phyloP scores from a whole-genome alignment of 1,284 basidiomycete species.

The Sporisorium iseilematis-ciliati region DNA sequence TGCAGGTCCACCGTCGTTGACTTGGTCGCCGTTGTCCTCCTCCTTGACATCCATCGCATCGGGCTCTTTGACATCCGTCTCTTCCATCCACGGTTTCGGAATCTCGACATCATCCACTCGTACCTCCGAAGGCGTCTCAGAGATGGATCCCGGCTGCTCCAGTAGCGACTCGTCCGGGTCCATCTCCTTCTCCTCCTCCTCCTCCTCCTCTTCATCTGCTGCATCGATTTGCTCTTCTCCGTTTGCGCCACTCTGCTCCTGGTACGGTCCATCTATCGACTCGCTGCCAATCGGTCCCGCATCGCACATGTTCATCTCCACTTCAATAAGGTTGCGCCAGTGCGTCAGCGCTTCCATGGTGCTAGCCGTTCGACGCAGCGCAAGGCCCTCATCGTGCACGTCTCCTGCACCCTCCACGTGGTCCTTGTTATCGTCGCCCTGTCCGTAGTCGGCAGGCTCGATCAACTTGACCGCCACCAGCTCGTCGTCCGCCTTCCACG shows the following conservation, averaged over 20 bases:
- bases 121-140: conserved; percentile 22
- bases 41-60: not conserved
- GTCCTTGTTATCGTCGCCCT: conserved; percentile 19
- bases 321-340: conserved; percentile 43
- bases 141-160: conserved; percentile 17
- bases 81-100: conserved; percentile 22
- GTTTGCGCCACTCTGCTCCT: conserved; percentile 24
- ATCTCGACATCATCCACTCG: conserved; percentile 10
- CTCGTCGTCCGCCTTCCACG: conserved; percentile 53
- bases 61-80: not conserved
- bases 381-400: conserved; percentile 55
- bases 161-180: conserved; percentile 32
- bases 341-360: conserved; percentile 59
- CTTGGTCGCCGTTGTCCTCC: not conserved
- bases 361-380: conserved; percentile 46
- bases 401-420: conserved; percentile 23
- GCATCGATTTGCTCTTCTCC: conserved; percentile 6
- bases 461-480: conserved; percentile 53
- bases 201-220: conserved; percentile 18
- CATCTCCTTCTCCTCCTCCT: too few species aligned
- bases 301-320: conserved; percentile 2
- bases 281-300: conserved; percentile 25
- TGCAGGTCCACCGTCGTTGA: not conserved
- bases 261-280: conserved; percentile 46
- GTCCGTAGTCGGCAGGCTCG: conserved; percentile 56